Evolutionary conservation across 2,329 filamentous ascomycete species (phyloP), one percentile per base, ranked within the genome.

Genomic region (Shiraia sp.): DNA sequence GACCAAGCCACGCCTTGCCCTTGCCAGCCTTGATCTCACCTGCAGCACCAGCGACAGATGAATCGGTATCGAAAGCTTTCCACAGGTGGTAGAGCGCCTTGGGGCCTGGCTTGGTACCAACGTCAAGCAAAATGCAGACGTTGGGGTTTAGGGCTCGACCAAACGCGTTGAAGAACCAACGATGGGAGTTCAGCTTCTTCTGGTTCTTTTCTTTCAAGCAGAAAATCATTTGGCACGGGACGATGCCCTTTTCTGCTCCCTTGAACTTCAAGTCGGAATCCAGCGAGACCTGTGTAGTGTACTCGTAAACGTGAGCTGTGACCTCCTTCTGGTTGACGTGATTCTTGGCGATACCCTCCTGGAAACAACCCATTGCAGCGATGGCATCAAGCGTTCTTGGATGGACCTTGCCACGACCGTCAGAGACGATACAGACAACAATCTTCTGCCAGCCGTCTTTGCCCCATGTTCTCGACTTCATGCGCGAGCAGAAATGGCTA

Each of bases 81-180:
- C 93, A 99, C 3, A 99, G 76, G 69, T 99, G 90, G 61, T 99
- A 99, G n/a, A 99, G 78, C 2, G 92, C 92, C 42, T 86, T 96
- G 30, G 83, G 78, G 1, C 90, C 89, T 0, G 93, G 93, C 45
- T 90, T 89, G 0, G 93, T 99, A 41, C 95, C 95, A 9, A 99
- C 95, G 68, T 99, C 93, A 10, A 99, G 85, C 49, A 99, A 74
- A 66, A 99, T 96, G 70, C 93, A 99, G 24, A 99, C 88, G 54
- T 99, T 99, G 0, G 93, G 93, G 55, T 92, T 95, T 16, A 99
- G 78, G 0, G 92, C 87, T 51, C 86, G 85, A 22, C 93, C 95
- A 65, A 99, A 96, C 0, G 93, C 93, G 65, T 99, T 99, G 77
- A 99, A 99, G 75, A 96, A 97, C 93, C 93, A 99, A 42, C 93